phyloP scores from a whole-genome alignment of 768 basidiomycete genomes.

The Tricholoma bakamatsutake region DNA sequence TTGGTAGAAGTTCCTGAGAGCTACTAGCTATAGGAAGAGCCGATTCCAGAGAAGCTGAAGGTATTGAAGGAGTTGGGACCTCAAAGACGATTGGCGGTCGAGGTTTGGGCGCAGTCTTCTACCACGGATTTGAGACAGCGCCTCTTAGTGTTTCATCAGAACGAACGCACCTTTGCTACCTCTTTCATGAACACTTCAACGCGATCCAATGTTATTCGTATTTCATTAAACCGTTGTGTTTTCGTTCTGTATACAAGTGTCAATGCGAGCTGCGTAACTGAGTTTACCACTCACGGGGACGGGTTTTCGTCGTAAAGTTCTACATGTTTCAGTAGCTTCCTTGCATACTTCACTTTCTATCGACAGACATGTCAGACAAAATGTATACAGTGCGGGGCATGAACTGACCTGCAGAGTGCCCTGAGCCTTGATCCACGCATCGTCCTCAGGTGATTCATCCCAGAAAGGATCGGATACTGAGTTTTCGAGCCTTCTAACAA shows the following conservation, averaged over 20 bases:
- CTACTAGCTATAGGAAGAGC: slow-evolving; percentile 14
- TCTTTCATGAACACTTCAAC: slow-evolving; percentile 48
- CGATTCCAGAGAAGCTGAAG: slow-evolving; percentile 9
- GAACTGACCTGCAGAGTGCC: slow-evolving; percentile 48
- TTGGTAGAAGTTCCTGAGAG: slow-evolving; percentile 4
- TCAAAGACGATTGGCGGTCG: slow-evolving; percentile 39
- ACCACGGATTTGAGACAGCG: background rate
- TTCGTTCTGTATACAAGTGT: slow-evolving; percentile 29
- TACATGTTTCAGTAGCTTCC: slow-evolving; percentile 51
- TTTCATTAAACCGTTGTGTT: slow-evolving; percentile 38
- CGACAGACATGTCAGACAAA: background rate
- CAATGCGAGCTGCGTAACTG: background rate
- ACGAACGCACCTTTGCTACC: slow-evolving; percentile 42
- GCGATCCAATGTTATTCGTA: slow-evolving; percentile 45
- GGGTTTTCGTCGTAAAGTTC: slow-evolving; percentile 42
- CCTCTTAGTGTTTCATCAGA: background rate
- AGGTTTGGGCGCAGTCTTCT: slow-evolving; percentile 38
- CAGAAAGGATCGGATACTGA: slow-evolving; percentile 35
- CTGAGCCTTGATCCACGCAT: slow-evolving; percentile 51
- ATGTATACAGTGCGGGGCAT: background rate
- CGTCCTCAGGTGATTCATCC: slow-evolving; percentile 21
- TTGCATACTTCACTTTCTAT: slow-evolving; percentile 50
- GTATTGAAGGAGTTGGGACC: slow-evolving; percentile 50
- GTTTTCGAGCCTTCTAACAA: slow-evolving; percentile 58
- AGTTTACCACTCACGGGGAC: slow-evolving; percentile 31